These are phyloP conservation scores for Fonsecaea monophora DNA, from an alignment of 2,329 filamentous ascomycete genomes.

Conservation along the genomic window DNA sequence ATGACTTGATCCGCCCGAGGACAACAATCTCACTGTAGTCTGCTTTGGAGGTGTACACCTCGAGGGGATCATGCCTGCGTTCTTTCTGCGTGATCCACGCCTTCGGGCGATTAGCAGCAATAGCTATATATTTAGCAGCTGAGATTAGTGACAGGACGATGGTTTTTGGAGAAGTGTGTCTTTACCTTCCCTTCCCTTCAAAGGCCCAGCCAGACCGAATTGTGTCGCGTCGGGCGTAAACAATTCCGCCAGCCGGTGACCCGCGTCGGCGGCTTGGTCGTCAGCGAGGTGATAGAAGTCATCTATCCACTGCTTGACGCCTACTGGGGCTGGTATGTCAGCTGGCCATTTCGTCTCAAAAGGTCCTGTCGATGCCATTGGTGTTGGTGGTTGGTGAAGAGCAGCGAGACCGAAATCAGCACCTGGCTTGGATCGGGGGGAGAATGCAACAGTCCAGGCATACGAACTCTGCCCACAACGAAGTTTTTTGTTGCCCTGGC, in stretches of 20 bases:
- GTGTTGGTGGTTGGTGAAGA: no score
- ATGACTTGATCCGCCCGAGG: slow-evolving; percentile 2
- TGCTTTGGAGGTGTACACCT: slow-evolving; percentile 3
- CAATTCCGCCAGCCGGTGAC: not conserved
- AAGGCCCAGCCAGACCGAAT: slow-evolving; percentile 1
- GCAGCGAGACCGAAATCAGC: no score
- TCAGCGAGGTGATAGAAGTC: slow-evolving; percentile 4
- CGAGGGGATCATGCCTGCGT: not conserved
- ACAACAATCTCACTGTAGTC: slow-evolving; percentile 3
- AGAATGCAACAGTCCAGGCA: no score
- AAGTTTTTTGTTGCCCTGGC: no score
- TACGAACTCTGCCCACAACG: no score
- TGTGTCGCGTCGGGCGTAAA: not conserved
- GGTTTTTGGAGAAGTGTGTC: not conserved
- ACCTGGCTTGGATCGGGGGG: no score
- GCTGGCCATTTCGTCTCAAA: no score
- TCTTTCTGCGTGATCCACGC: slow-evolving; percentile 6
- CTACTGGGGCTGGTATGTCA: no score
- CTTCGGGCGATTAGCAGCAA: not conserved
- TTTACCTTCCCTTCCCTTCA: slow-evolving; percentile 1
- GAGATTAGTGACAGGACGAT: no score
- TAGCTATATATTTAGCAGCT: not conserved
- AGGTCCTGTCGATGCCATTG: no score
- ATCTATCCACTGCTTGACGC: not conserved
- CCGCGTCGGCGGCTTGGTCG: not conserved